These are phyloP conservation scores for Aquilaria malaccensis DNA, from an alignment of 345 rosid genomes.

Conservation along the genomic window DNA sequence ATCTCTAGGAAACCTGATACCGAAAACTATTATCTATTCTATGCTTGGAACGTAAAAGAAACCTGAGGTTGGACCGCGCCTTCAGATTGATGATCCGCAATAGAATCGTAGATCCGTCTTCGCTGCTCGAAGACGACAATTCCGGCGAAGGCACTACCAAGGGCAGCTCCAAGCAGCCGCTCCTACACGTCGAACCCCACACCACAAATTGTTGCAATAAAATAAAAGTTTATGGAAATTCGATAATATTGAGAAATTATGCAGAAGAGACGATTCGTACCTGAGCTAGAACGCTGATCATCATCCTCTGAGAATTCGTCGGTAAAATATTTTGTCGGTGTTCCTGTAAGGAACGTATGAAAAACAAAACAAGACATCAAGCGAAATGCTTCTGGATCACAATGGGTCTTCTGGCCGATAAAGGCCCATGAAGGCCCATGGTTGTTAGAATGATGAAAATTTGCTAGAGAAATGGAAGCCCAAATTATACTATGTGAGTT, in stretches of 20 bases:
- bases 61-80: slow-evolving; percentile 48
- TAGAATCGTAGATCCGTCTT: slow-evolving; percentile 47
- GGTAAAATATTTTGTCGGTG: too few relatives aligned
- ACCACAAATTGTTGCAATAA: neutral
- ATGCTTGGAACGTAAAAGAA: neutral
- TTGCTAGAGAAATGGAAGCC: too few relatives aligned
- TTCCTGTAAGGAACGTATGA: too few relatives aligned
- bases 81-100: slow-evolving; percentile 31
- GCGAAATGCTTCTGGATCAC: too few relatives aligned
- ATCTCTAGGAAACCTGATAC: slow-evolving; percentile 22
- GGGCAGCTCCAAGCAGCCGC: slow-evolving; percentile 72
- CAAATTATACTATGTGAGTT: too few relatives aligned
- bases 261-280: slow-evolving; percentile 12
- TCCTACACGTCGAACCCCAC: slow-evolving; percentile 31
- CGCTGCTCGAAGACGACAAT: slow-evolving; percentile 64
- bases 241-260: neutral
- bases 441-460: too few relatives aligned
- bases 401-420: too few relatives aligned
- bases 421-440: too few relatives aligned
- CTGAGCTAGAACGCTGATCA: slow-evolving; percentile 71
- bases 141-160: slow-evolving; percentile 58
- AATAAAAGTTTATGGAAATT: neutral
- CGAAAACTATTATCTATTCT: neutral
- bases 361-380: too few relatives aligned
- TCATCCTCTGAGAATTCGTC: slow-evolving; percentile 7